Conservation (phyloP, 495 filamentous ascomycete species). For the Penicillium pulvis region DNA sequence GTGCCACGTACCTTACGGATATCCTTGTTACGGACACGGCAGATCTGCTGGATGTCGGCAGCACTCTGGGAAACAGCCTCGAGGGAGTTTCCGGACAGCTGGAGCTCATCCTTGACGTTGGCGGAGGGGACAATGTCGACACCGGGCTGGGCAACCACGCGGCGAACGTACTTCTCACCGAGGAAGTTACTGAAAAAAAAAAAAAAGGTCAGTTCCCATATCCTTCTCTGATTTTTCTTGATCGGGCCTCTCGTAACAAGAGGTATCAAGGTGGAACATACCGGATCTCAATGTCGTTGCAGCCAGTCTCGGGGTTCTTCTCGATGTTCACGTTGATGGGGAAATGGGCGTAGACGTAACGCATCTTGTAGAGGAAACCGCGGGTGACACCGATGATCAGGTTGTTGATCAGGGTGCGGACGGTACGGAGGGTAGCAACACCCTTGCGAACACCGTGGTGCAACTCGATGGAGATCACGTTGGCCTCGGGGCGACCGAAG, state of each 20-base stretch:
- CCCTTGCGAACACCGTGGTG: slow-evolving; percentile 98
- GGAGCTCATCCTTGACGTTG: slow-evolving; percentile 95
- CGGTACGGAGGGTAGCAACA: slow-evolving; percentile 95
- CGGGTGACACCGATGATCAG: slow-evolving; percentile 95
- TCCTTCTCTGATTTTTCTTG: not conserved
- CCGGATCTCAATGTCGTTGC: slow-evolving; percentile 94
- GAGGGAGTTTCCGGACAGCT: slow-evolving; percentile 89
- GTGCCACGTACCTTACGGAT: slow-evolving; percentile 83
- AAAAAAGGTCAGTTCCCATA: slow-evolving; percentile 5
- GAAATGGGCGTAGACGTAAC: slow-evolving; percentile 99
- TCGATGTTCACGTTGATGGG: slow-evolving; percentile 99
- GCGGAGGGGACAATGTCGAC: slow-evolving; percentile 87
- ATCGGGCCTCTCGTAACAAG: not conserved
- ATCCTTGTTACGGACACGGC: slow-evolving; percentile 99
- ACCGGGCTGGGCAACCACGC: slow-evolving; percentile 82
- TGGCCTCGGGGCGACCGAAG: slow-evolving; percentile 81
- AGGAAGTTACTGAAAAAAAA: slow-evolving; percentile 80
- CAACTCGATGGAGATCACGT: slow-evolving; percentile 90
- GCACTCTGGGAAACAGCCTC: slow-evolving; percentile 97
- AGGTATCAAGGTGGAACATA: slow-evolving; percentile 48
- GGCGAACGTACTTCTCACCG: slow-evolving; percentile 98
- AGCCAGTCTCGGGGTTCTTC: slow-evolving; percentile 88
- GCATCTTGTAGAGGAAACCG: slow-evolving; percentile 99
- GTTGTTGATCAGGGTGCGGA: slow-evolving; percentile 97
- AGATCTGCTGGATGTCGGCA: slow-evolving; percentile 99